phyloP scores from a whole-genome alignment of 2,329 filamentous ascomycete genomes.

The Fusarium sacchari region DNA sequence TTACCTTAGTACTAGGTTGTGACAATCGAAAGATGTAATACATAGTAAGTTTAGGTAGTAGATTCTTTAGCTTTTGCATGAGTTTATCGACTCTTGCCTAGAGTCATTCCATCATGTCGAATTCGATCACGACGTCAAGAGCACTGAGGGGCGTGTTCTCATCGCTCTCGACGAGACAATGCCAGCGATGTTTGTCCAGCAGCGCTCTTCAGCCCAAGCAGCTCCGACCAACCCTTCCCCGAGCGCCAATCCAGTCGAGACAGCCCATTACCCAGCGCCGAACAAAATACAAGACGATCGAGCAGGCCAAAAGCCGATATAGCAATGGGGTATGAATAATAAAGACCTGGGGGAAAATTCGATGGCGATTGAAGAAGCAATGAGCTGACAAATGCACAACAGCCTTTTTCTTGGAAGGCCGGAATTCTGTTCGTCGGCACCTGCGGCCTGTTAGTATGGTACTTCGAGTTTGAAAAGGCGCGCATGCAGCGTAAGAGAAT shows the following conservation, averaged over 20 bases:
- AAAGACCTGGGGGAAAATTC: not conserved
- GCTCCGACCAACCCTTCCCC: slow-evolving; percentile 48
- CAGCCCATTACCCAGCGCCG: slow-evolving; percentile 52
- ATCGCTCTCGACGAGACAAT: slow-evolving; percentile 49
- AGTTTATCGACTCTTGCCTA: slow-evolving; percentile 15
- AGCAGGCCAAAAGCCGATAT: slow-evolving; percentile 68
- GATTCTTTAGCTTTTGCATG: slow-evolving; percentile 33
- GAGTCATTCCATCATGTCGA: slow-evolving; percentile 51
- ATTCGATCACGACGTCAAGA: slow-evolving; percentile 49
- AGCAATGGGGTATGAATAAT: slow-evolving; percentile 61
- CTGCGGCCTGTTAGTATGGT: slow-evolving; percentile 81
- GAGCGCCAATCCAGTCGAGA: slow-evolving; percentile 46
- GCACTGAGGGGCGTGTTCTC: slow-evolving; percentile 49
- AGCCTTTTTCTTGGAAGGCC: slow-evolving; percentile 95
- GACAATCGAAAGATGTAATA: slow-evolving; percentile 44
- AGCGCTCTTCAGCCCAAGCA: slow-evolving; percentile 49
- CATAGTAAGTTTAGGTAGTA: slow-evolving; percentile 39
- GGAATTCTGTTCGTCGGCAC: slow-evolving; percentile 85
- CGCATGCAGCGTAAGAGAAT: slow-evolving; percentile 89
- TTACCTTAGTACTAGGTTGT: not conserved
- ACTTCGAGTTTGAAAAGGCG: slow-evolving; percentile 93
- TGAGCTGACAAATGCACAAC: slow-evolving; percentile 42
- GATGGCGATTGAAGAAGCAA: not conserved
- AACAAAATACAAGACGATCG: slow-evolving; percentile 63
- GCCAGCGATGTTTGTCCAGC: slow-evolving; percentile 56